phyloP scores from a whole-genome alignment of 2,329 filamentous ascomycete species.

The Lecanicillium sp. region DNA sequence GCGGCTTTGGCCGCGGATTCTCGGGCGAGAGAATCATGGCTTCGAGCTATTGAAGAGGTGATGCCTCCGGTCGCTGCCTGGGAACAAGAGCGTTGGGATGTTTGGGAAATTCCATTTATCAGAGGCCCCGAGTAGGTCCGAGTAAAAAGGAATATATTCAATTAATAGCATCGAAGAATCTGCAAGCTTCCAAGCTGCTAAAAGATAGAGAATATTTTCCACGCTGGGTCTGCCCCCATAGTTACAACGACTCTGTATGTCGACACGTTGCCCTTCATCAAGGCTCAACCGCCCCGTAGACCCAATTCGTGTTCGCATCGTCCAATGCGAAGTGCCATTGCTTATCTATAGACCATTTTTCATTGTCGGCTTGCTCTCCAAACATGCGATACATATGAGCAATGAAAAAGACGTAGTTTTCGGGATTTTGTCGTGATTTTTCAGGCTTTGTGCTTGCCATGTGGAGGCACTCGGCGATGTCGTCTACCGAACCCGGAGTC shows the following conservation, averaged over 20 bases:
- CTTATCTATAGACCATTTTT: not conserved
- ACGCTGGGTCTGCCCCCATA: too few species aligned
- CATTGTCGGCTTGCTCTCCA: not conserved
- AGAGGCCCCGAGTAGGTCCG: too few species aligned
- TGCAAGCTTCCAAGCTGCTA: too few species aligned
- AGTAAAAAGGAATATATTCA: too few species aligned
- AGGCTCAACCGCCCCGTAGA: not conserved
- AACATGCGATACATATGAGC: constrained; percentile 1
- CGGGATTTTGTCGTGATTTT: not conserved
- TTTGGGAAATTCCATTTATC: constrained; percentile 8
- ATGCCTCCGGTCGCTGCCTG: constrained; percentile 20
- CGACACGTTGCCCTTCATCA: too few species aligned
- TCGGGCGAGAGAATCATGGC: constrained; percentile 17
- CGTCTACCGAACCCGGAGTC: not conserved
- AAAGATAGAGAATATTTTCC: too few species aligned
- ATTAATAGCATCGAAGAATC: too few species aligned
- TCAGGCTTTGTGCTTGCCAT: not conserved
- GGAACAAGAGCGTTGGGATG: constrained; percentile 20
- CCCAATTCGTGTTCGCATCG: not conserved
- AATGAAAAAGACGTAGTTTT: constrained; percentile 9
- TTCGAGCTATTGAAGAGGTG: constrained; percentile 6
- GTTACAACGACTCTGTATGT: too few species aligned
- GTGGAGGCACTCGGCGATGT: not conserved
- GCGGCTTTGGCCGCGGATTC: constrained; percentile 13
- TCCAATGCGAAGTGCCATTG: not conserved